phyloP scores from a whole-genome alignment of 768 basidiomycete species.

The Auricularia cornea region DNA sequence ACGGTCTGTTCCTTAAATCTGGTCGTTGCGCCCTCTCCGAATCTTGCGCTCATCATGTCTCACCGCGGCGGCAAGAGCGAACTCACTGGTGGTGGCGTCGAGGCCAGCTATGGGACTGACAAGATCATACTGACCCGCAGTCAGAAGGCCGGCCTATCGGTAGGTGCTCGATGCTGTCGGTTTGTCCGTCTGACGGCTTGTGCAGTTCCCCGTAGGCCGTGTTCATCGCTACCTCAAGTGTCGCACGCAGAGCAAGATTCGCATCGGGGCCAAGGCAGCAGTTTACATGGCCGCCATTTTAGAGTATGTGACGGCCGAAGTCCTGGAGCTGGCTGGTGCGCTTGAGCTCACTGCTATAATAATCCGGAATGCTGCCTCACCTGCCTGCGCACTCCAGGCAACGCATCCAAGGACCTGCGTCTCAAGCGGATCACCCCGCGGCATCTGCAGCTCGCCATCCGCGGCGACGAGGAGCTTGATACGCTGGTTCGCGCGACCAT shows the following conservation, averaged over 20 bases:
- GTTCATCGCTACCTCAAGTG: constrained; percentile 93
- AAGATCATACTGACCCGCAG: constrained; percentile 28
- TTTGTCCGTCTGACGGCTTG: not conserved
- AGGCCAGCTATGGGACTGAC: not conserved
- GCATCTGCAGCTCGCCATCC: constrained; percentile 91
- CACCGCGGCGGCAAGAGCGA: not conserved
- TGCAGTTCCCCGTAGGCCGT: constrained; percentile 94
- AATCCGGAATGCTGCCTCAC: not conserved
- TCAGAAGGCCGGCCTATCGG: constrained; percentile 83
- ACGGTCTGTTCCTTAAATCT: no score
- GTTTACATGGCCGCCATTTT: constrained; percentile 95
- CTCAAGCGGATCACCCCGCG: constrained; percentile 96
- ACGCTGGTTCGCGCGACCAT: constrained; percentile 90
- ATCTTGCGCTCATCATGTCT: not conserved
- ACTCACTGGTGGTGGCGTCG: not conserved
- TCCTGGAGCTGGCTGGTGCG: constrained; percentile 89
- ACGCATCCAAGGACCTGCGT: constrained; percentile 94
- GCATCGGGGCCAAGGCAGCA: constrained; percentile 95
- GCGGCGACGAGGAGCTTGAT: constrained; percentile 97
- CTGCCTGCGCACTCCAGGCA: no score
- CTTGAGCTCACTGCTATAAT: constrained; percentile 9
- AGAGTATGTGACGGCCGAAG: constrained; percentile 94
- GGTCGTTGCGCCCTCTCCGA: no score
- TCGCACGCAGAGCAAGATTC: constrained; percentile 86
- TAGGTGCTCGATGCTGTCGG: constrained; percentile 22